Base-by-base conservation (phyloP, 1,284 basidiomycete species). In the Naganishia albida region DNA sequence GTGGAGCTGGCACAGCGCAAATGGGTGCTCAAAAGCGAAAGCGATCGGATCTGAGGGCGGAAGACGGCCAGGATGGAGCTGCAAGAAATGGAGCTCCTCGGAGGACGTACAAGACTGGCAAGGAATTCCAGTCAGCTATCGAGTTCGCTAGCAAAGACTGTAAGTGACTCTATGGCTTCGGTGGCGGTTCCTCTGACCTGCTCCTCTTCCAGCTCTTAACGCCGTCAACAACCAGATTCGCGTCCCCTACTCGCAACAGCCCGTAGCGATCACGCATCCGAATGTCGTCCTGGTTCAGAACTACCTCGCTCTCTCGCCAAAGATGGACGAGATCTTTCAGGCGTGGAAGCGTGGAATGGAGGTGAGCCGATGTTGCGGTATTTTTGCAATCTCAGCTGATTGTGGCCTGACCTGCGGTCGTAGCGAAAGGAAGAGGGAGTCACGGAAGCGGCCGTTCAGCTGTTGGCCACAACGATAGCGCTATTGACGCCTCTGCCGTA, bases 221-320 rank as follows among this genome's bases (percentile, higher is more conserved):
- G 74, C 77, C 3, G 73, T 80, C 53, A 73, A 77, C 63, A 76
- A 78, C 67, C 79, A 80, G 68, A 76, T 80, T 23, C 67, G 73
- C 48, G 75, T 77, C 10, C 72, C 74, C 2, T 64, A 72, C 62
- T 78, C 78, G 7, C 39, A 70, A 7, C 70, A 77, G 2, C 76
- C 77, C 0, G 67, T 80, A 1, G 51, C 76, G 1, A 77, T 80
- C 63, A 72, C 72, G 6, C 74, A 80, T 63, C 71, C 75, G 0
- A 73, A 74, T 2, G 75, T 80, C n/a, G 69, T 76, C 25, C 73
- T 80, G 49, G 67, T 78, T 1, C 77, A 79, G 66, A 76, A 80
- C 57, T 80, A 79, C 65, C 72, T 79, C 26, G 75, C 77, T 49
- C 67, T 72, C 16, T 78, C 76, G 6, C 77, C 79, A 1, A 73